These are phyloP conservation scores for Ceratobasidium theobromae DNA, from an alignment of 1,284 basidiomycete genomes.

Conservation along the genomic window DNA sequence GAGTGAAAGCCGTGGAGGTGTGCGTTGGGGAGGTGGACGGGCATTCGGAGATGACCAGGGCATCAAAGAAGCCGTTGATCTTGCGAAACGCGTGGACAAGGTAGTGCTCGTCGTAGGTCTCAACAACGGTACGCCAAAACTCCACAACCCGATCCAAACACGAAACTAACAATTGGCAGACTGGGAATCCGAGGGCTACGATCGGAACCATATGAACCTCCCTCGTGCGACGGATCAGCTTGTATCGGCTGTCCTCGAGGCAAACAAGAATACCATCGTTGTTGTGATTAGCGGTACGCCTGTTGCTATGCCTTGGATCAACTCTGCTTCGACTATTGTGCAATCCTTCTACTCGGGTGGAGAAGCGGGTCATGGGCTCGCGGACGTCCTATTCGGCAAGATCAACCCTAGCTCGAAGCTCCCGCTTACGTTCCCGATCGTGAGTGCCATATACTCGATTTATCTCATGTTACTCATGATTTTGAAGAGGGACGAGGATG, in stretches of 20 bases:
- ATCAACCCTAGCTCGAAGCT: conserved; percentile 38
- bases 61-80: conserved; percentile 58
- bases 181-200: conserved; percentile 72
- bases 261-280: conserved; percentile 49
- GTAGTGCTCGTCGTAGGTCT: conserved; percentile 65
- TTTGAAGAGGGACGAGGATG: conserved; percentile 34
- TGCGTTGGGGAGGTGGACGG: conserved; percentile 50
- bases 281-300: conserved; percentile 51
- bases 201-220: conserved; percentile 58
- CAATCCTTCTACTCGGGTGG: conserved; percentile 57
- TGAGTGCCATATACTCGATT: neutral
- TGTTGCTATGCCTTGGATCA: conserved; percentile 57
- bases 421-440: conserved; percentile 37
- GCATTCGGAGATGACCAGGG: conserved; percentile 56
- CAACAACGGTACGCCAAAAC: conserved; percentile 47
- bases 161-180: conserved; percentile 40
- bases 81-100: conserved; percentile 59
- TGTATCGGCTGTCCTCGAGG: conserved; percentile 40
- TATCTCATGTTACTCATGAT: neutral
- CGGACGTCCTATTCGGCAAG: conserved; percentile 40
- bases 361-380: conserved; percentile 46
- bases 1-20: conserved; percentile 47
- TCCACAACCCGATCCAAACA: neutral
- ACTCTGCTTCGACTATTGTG: conserved; percentile 54
- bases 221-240: conserved; percentile 50